Base-by-base conservation (phyloP, 169 alveolate species). In the Plasmodium blacklocki region DNA sequence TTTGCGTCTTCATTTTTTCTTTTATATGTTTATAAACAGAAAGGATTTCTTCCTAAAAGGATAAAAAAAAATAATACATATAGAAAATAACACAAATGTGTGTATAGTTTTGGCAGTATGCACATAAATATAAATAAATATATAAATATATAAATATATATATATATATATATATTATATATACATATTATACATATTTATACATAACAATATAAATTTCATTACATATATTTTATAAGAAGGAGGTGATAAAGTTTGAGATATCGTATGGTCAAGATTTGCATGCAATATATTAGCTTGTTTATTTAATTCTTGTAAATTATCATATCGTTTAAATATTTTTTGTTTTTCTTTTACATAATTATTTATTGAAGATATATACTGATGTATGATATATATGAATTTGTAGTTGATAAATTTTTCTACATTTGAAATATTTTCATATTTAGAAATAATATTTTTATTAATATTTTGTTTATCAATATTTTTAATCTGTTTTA, bases 391-490 rank as follows among this genome's bases (percentile, higher is more conserved):
- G 0, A 78, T 64, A 4, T 15, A 3, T 15, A 78, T 58, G 7
- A 78, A 78, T 59, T 11, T 63, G 21, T 64, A 78, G 3, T 78
- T 78, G 3, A 78, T 43, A 47, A 50, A 78, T 29, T 70, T 78
- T 3, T 78, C 62, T 4, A 78, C 89, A 66, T 78, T 78, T 0
- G 89, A 63, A 0, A 78, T 71, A n/a, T 78, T 78, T 52, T 78
- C 89, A 45, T 78, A 78, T 59, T 78, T 78, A 5, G 67, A 71
- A 23, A 78, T 66, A 47, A 78, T 23, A 12, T 50, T 78, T 59
- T 63, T 78, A 6, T 26, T 78, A 50, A 78, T 45, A 49, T 6
- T 0, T 6, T 63, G 26, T 39, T 50, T 18, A 14, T 26, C 52
- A 3, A 78, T 14, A 9, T 78, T 78, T 47, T 78, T 63, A 0